Evolutionary conservation across 1,284 basidiomycete species (phyloP).

Genomic region (Somion occarium): DNA sequence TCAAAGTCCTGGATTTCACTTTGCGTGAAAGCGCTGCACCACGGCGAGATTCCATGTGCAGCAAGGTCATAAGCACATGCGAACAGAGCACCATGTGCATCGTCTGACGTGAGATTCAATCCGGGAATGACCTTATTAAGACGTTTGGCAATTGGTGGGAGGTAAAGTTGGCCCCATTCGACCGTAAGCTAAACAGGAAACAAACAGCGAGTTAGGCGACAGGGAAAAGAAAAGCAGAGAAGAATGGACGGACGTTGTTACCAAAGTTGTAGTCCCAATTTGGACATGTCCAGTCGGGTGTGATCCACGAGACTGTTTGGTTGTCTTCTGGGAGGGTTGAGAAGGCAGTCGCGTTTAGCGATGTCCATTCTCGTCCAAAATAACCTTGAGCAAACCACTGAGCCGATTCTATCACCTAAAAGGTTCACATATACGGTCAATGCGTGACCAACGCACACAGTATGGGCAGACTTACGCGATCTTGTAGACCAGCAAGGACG

Average conservation of each 20-base stretch:
- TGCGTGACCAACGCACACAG: background rate
- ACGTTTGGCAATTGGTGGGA: conserved; percentile 33
- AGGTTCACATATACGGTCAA: background rate
- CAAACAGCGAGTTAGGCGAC: background rate
- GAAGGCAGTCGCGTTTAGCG: conserved; percentile 28
- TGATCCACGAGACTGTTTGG: conserved; percentile 39
- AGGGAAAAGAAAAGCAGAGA: background rate
- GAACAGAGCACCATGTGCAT: conserved; percentile 40
- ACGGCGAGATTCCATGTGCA: conserved; percentile 31
- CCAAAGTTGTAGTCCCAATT: conserved; percentile 37
- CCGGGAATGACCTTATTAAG: conserved; percentile 32
- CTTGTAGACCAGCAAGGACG: conserved; percentile 39
- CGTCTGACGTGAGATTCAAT: conserved; percentile 27
- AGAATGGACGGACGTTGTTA: conserved; percentile 24
- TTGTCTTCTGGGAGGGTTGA: conserved; percentile 34
- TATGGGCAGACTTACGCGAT: conserved; percentile 26
- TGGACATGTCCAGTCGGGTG: conserved; percentile 38
- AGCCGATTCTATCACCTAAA: conserved; percentile 35
- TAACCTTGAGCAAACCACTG: conserved; percentile 42
- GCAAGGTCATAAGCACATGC: conserved; percentile 44
- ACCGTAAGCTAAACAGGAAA: conserved; percentile 22
- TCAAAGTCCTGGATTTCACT: conserved; percentile 37
- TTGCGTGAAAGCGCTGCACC: conserved; percentile 37
- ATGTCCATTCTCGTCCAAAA: conserved; percentile 32
- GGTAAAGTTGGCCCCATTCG: conserved; percentile 35